Evolutionary conservation across 345 rosid species (phyloP), one percentile per base, ranked within the genome.

Genomic region (Moringa oleifera): DNA sequence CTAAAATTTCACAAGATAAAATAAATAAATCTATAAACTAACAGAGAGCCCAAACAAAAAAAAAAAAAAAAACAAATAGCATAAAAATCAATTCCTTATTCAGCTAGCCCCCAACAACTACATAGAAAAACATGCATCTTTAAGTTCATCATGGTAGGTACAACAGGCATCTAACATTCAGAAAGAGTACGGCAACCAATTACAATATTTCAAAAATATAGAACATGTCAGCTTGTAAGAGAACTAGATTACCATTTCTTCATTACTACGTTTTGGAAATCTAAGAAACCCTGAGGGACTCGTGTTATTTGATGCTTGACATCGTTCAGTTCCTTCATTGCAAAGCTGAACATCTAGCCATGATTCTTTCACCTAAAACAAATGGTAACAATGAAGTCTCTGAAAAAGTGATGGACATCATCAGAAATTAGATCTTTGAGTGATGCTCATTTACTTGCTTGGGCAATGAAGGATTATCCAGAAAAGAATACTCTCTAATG

Each of bases 261-360:
- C 96, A 61, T 75, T 81, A 80, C 99, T 86, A 55, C 20, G 80
- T 67, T 75, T 88, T 37, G 97, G 99, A 68, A 94, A 85, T 75
- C 68, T 86, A 66, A 94, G 78, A 64, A 77, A 51, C 53, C 87
- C 77, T 18, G 71, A 70, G n/a, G 71, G 71, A 57, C 71, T 81
- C 55, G 82, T 79, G 62, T 65, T 79, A 70, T 74, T 81, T 37
- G 87, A 72, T 20, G 77, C 83, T 51, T 64, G 70, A 57, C 99
- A 94, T 67, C 73, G 86, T 54, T 72, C 55, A 6, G 72, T 73
- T 70, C 90, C 95, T 71, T 68, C 91, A 77, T 82, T 84, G 81
- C 97, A 94, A 65, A 88, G 83, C 68, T 82, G 86, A 75, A 94
- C 97, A 71, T 88, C 86, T 61, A 94, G 91, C 88, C 95, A 78